phyloP scores from a whole-genome alignment of 148 eudicot species.

The Selenicereus undatus region DNA sequence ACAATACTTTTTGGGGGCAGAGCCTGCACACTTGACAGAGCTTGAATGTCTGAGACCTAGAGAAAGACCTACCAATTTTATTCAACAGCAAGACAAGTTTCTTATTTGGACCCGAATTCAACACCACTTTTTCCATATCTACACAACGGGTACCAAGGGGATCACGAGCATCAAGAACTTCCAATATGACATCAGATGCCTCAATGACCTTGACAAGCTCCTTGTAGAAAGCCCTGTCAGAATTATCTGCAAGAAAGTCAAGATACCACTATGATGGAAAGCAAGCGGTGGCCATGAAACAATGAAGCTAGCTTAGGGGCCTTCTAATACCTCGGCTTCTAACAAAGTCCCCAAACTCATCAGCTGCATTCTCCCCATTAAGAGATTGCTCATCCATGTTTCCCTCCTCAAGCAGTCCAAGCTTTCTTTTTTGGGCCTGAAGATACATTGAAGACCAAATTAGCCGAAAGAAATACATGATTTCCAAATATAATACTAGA shows the following conservation, averaged over 20 bases:
- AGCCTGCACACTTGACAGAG: not conserved
- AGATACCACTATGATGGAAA: constrained; percentile 6
- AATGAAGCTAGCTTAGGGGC: not conserved
- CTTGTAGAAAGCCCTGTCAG: constrained; percentile 89
- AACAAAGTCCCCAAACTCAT: constrained; percentile 23
- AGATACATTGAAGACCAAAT: not conserved
- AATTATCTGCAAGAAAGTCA: constrained; percentile 46
- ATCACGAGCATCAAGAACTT: constrained; percentile 98
- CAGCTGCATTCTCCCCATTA: constrained; percentile 33
- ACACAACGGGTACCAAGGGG: constrained; percentile 90
- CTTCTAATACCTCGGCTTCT: constrained; percentile 48
- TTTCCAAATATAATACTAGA: not conserved
- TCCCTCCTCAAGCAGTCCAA: constrained; percentile 63
- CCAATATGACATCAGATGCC: constrained; percentile 90
- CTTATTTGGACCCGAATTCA: constrained; percentile 71
- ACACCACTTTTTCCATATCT: constrained; percentile 91
- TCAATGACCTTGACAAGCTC: constrained; percentile 94
- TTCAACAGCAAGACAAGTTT: constrained; percentile 85
- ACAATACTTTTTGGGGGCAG: not conserved
- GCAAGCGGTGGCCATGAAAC: not conserved
- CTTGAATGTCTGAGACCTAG: not conserved
- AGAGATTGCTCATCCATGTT: constrained; percentile 37
- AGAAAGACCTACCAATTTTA: constrained; percentile 65
- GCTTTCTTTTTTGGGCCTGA: constrained; percentile 78
- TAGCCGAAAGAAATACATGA: not conserved